Conservation (phyloP, 371 early-diverging fungal species). For the Mortierella sp. region DNA sequence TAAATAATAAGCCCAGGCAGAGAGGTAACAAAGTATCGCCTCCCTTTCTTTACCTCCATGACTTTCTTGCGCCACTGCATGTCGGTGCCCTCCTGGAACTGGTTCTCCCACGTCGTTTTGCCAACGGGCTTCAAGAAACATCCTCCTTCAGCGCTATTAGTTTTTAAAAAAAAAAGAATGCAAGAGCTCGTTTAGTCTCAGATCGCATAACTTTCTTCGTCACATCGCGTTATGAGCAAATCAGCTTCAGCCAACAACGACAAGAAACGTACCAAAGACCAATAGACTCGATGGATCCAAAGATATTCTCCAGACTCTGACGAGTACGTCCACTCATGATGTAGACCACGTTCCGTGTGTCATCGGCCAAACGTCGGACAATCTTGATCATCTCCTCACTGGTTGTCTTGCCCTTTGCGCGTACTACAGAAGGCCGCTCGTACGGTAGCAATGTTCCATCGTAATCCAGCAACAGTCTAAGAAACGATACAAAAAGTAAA, state of each 20-base stretch:
- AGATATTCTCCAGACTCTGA: constrained; percentile 77
- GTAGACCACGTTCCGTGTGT: constrained; percentile 84
- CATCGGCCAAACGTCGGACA: constrained; percentile 71
- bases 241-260: not conserved
- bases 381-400: constrained; percentile 62
- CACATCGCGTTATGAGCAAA: not conserved
- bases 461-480: constrained; percentile 84
- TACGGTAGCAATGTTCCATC: constrained; percentile 89
- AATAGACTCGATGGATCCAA: constrained; percentile 82
- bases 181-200: not conserved
- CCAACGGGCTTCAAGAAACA: constrained; percentile 83
- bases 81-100: constrained; percentile 81
- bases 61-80: constrained; percentile 90
- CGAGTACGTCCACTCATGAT: constrained; percentile 90
- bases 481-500: not conserved
- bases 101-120: constrained; percentile 79
- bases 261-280: constrained; percentile 74
- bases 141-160: constrained; percentile 87
- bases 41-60: constrained; percentile 52
- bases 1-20: not conserved
- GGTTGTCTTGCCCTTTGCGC: constrained; percentile 61
- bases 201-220: too few species aligned
- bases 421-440: constrained; percentile 64
- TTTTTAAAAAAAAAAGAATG: not conserved
- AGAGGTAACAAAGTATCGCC: too few species aligned